phyloP scores from a whole-genome alignment of 2,329 filamentous ascomycete species.

The Colletotrichum euphorbiae region DNA sequence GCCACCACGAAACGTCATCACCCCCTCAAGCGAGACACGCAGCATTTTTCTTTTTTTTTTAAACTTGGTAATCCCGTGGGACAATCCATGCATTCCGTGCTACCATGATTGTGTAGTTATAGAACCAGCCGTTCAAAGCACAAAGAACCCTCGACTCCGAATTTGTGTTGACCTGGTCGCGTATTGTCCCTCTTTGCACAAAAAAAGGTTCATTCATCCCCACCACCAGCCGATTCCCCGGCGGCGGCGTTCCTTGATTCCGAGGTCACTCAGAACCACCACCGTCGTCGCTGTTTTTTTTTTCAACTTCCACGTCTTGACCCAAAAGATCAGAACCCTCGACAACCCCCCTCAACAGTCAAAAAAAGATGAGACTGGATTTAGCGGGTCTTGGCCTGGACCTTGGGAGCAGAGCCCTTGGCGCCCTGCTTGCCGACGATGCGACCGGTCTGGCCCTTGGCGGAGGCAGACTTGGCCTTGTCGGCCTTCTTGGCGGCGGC shows the following conservation, averaged over 20 bases:
- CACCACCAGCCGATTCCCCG: constrained; percentile 7
- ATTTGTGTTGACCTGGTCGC: constrained; percentile 35
- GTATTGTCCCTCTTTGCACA: constrained; percentile 27
- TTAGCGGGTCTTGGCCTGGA: constrained; percentile 89
- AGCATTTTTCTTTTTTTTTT: background rate
- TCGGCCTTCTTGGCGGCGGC: constrained; percentile 97
- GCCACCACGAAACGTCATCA: background rate
- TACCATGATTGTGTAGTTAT: constrained; percentile 42
- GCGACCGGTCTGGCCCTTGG: constrained; percentile 82
- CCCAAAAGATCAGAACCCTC: constrained; percentile 20
- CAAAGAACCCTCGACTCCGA: constrained; percentile 42
- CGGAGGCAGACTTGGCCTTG: constrained; percentile 93
- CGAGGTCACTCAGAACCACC: background rate
- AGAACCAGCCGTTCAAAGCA: constrained; percentile 42
- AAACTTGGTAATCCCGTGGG: constrained; percentile 40
- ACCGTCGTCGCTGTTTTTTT: constrained; percentile 18
- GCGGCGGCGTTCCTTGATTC: background rate
- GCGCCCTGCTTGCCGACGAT: constrained; percentile 97
- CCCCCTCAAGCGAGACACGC: background rate
- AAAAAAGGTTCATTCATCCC: constrained; percentile 20
- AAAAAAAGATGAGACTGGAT: constrained; percentile 23
- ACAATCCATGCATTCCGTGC: constrained; percentile 44
- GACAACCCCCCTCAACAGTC: constrained; percentile 22
- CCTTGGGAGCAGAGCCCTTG: constrained; percentile 90
- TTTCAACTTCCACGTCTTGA: constrained; percentile 37